Conservation (phyloP, 495 filamentous ascomycete genomes). For the Rostrohypoxylon terebratum region DNA sequence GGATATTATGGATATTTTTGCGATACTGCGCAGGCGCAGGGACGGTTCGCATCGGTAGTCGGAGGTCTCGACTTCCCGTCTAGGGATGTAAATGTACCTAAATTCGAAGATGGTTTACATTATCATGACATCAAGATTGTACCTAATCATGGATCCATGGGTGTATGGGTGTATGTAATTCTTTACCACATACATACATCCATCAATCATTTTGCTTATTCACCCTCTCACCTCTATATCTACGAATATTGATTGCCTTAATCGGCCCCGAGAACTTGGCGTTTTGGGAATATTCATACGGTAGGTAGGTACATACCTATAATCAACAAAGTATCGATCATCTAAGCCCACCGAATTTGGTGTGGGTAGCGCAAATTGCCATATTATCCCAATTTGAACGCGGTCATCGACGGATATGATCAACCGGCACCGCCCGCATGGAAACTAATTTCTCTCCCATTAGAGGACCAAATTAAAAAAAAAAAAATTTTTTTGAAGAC, state of each 20-base stretch:
- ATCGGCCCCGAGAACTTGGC: background rate
- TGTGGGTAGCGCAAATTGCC: constrained; percentile 10
- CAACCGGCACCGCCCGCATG: background rate
- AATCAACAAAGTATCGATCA: background rate
- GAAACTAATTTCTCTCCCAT: background rate
- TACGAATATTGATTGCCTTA: background rate
- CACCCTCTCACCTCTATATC: background rate
- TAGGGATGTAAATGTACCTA: background rate
- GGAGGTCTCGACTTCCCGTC: constrained; percentile 31
- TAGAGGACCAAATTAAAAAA: constrained; percentile 3
- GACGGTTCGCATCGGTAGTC: constrained; percentile 29
- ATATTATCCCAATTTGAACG: constrained; percentile 27
- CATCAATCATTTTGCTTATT: background rate
- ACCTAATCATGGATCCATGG: background rate
- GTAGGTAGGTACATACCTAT: no score
- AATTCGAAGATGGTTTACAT: constrained; percentile 7
- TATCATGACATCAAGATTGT: constrained; percentile 12
- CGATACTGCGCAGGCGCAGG: background rate
- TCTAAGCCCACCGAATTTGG: background rate
- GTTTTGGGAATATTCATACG: background rate
- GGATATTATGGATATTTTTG: background rate
- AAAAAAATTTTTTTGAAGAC: no score
- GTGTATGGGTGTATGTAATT: no score
- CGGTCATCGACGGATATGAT: constrained; percentile 11
- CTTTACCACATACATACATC: no score